Evolutionary conservation across 192 early-diverging fungal genomes (phyloP), one percentile per base, ranked within the genome.

Genomic region (Linnemannia elongata): DNA sequence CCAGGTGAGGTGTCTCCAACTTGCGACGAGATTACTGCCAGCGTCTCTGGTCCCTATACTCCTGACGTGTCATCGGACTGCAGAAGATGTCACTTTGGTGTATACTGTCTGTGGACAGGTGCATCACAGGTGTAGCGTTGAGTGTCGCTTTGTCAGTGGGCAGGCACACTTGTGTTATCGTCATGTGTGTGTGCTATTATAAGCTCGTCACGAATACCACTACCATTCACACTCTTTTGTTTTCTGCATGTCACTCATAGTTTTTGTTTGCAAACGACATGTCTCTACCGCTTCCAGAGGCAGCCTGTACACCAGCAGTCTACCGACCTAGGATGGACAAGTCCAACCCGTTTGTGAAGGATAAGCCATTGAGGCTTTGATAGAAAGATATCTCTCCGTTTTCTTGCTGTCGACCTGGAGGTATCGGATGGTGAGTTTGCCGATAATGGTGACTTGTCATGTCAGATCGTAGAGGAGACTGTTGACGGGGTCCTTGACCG

Each of bases 11-110:
- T n/a, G n/a, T n/a, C n/a, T n/a, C n/a, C n/a, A n/a, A n/a, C n/a
- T n/a, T 71, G 38, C 38, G 38, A 39, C 38, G 69, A 71, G 69
- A 71, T 18, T 71, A 39, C 38, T 71, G 38, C 20, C 38, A 12
- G 17, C 18, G 3, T 71, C 69, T 71, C 69, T 71, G 69, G 22
- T 41, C 69, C 69, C 69, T 42, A 74, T 27, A 74, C 42, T 74
- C 72, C 72, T 74, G 45, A 74, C 44, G 72, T 74, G 72, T 24
- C 72, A 74, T n/a, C 5, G 72, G 72, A n/a, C 72, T 74, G 72
- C 72, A 74, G 72, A 45, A 74, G 42, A 74, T 74, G 72, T 24
- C 72, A 74, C 72, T 74, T 74, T 41, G 72, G 47, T 74, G 47
- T 12, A 74, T 54, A 30, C 22, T 74, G 72, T 74, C 72, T 49